Conservation (phyloP, 106 monocot species). For the Agapanthus africanus region DNA sequence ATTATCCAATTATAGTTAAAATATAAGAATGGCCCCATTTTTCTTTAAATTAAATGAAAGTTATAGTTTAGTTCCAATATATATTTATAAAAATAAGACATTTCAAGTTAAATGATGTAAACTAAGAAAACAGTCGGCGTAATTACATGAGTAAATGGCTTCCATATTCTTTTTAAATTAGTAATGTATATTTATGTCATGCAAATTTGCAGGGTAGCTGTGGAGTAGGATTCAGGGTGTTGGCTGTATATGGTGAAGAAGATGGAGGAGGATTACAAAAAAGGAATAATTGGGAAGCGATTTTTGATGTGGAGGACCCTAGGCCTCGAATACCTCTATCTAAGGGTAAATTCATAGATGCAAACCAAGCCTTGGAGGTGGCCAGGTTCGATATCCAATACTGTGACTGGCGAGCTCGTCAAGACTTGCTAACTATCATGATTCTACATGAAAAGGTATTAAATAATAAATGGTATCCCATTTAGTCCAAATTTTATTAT, state of each 20-base stretch:
- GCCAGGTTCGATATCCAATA: constrained; percentile 94
- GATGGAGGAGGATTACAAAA: constrained; percentile 35
- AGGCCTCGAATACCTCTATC: constrained; percentile 37
- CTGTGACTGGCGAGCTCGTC: constrained; percentile 91
- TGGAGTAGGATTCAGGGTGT: constrained; percentile 15
- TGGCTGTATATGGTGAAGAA: constrained; percentile 20
- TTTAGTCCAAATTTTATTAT: no score
- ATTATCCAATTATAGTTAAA: no score
- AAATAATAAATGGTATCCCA: no score
- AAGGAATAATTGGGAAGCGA: constrained; percentile 57
- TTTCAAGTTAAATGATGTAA: not conserved
- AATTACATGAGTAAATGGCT: no score
- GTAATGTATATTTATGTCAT: not conserved
- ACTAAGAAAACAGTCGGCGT: no score
- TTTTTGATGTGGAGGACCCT: constrained; percentile 92
- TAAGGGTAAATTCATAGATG: constrained; percentile 69
- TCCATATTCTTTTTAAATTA: not conserved
- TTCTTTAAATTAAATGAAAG: not conserved
- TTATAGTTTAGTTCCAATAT: not conserved
- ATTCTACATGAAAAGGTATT: constrained; percentile 87
- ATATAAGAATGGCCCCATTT: no score
- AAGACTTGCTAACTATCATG: constrained; percentile 84
- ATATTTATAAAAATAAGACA: not conserved
- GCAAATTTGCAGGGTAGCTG: not conserved
- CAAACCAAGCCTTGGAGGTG: constrained; percentile 80